Evolutionary conservation across 768 basidiomycete genomes (phyloP).

Genomic region (Favolaschia claudopus): DNA sequence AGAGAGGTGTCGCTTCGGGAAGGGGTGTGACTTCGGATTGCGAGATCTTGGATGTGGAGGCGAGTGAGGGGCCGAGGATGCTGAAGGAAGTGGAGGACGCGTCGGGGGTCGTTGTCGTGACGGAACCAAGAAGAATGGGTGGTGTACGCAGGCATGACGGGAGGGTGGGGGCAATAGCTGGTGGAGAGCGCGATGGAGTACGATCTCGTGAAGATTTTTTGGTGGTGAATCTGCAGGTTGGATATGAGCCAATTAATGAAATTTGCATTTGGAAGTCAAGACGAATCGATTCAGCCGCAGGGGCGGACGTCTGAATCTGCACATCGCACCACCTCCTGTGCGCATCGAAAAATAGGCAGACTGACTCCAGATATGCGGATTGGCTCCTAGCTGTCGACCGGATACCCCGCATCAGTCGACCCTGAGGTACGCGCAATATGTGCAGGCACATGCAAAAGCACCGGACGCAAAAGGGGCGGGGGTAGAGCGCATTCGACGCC

Average conservation of each 20-base stretch:
- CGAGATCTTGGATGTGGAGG: too few species aligned
- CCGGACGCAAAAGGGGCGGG: too few species aligned
- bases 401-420: too few species aligned
- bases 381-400: too few species aligned
- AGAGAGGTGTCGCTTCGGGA: conserved; percentile 17
- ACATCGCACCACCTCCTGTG: too few species aligned
- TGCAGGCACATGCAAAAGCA: too few species aligned
- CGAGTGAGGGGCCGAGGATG: conserved; percentile 56
- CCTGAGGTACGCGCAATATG: too few species aligned
- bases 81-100: conserved; percentile 53
- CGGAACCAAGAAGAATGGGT: conserved; percentile 37
- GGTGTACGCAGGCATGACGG: conserved; percentile 33
- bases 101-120: conserved; percentile 23
- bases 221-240: conserved; percentile 18
- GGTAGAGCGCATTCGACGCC: too few species aligned
- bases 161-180: background rate
- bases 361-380: too few species aligned
- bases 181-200: conserved; percentile 24
- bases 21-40: too few species aligned
- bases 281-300: background rate
- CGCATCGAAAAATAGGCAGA: too few species aligned
- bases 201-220: conserved; percentile 20
- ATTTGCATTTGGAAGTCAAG: background rate
- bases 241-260: background rate
- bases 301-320: too few species aligned